Evolutionary conservation across 1,284 basidiomycete species (phyloP).

Genomic region (Fomitopsis schrenkii): DNA sequence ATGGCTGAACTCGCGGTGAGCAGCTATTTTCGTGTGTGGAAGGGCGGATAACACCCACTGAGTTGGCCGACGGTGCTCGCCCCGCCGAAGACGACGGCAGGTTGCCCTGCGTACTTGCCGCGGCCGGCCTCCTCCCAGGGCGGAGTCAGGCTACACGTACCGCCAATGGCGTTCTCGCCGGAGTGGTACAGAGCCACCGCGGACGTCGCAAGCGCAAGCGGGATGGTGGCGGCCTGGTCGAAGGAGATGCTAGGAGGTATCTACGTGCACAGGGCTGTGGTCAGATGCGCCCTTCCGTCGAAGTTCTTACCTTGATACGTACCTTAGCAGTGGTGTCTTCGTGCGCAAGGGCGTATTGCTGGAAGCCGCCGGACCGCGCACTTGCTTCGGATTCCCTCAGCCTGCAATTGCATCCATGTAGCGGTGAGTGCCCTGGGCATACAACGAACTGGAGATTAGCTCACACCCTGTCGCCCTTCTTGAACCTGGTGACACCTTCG

Average conservation of each 20-base stretch:
- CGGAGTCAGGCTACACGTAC: conserved; percentile 9
- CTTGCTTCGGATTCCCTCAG: too few relatives aligned
- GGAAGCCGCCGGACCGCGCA: background rate
- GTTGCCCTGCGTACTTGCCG: conserved; percentile 26
- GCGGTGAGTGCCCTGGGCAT: too few relatives aligned
- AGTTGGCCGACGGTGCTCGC: conserved; percentile 26
- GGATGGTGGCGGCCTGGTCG: conserved; percentile 17
- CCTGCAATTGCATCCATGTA: too few relatives aligned
- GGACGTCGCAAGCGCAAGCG: conserved; percentile 16
- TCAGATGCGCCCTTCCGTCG: too few relatives aligned
- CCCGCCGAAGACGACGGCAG: conserved; percentile 32
- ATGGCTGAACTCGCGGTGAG: too few relatives aligned
- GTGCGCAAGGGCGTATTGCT: conserved; percentile 2
- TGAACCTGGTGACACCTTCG: conserved; percentile 6
- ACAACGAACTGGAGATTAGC: background rate
- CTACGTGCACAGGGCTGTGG: too few relatives aligned
- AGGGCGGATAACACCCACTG: conserved; percentile 19
- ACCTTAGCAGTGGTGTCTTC: conserved; percentile 5
- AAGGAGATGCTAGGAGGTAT: conserved; percentile 13
- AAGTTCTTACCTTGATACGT: conserved; percentile 1
- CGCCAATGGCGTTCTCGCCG: background rate
- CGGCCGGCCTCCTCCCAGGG: conserved; percentile 22
- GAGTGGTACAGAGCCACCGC: conserved; percentile 9
- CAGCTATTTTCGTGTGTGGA: too few relatives aligned
- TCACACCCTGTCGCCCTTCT: conserved; percentile 11